Evolutionary conservation across 2,329 filamentous ascomycete genomes (phyloP), one percentile per base, ranked within the genome.

Genomic region (Talaromyces islandicus): DNA sequence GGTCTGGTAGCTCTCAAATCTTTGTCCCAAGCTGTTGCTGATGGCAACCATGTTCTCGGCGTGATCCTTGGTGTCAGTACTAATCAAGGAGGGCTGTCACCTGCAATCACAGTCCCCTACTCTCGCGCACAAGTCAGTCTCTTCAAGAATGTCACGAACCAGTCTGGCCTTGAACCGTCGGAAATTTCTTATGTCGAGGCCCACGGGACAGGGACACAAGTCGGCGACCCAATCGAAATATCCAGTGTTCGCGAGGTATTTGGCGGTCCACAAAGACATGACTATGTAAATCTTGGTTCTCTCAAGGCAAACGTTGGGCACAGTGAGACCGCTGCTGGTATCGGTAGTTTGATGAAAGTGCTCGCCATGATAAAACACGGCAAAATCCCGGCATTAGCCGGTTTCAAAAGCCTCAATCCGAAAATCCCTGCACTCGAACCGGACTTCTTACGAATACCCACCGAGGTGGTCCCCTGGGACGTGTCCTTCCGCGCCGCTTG

Each of bases 1-100:
- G 76, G 76, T 0, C 68, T 73, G 0, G 62, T 85, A 0, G 68
- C 85, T 0, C 61, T 86, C 0, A 85, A 85, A 66, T 71, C 68
- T 1, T 65, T 85, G 0, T 68, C 65, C 4, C 67, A 75, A 1
- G 84, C 84, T 0, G 56, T 85, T 2, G 66, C 56, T 0, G 76
- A 80, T 62, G 72, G 72, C 1, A 77, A 81, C 56, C 62, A 70
- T 4, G 75, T 81, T 50, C 68, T 77, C 21, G 70, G 70, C 24
- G 64, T 73, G 11, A 70, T 74, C 30, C 67, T 70, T 10, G 68
- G 64, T 11, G 68, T 67, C 6, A 67, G 59, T 12, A 60, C 69
- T 17, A 75, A 74, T 54, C 66, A 68, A 29, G 71, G 73, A 62
- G 72, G 72, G 6, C 53, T 63, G 10, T 71, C 68, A 6, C 27